These are phyloP conservation scores for Cadophora malorum DNA, from an alignment of 2,329 filamentous ascomycete species.

Conservation along the genomic window DNA sequence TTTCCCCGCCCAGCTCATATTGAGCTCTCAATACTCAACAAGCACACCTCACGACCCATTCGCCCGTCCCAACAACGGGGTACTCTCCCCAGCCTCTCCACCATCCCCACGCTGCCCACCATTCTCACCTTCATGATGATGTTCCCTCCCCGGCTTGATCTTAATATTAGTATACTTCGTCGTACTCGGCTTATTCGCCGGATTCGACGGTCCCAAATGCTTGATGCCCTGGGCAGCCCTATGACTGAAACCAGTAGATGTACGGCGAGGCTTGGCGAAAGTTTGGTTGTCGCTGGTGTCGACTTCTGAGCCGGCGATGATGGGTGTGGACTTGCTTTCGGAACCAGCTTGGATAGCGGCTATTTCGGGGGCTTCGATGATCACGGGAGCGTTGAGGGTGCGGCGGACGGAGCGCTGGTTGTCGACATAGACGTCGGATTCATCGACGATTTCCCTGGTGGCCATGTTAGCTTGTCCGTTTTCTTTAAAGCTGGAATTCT, in stretches of 20 bases:
- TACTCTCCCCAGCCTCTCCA: conserved; percentile 3
- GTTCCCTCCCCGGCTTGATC: conserved; percentile 57
- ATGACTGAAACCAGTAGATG: conserved; percentile 54
- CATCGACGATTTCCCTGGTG: conserved; percentile 91
- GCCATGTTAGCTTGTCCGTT: conserved; percentile 32
- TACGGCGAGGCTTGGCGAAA: not conserved
- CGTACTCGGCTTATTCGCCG: conserved; percentile 67
- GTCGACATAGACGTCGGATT: conserved; percentile 97
- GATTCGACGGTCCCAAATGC: conserved; percentile 70
- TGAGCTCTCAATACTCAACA: not conserved
- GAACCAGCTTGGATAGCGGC: not conserved
- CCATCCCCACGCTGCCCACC: not conserved
- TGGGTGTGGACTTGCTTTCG: not conserved
- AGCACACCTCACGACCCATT: not conserved
- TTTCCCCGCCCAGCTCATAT: too few relatives aligned
- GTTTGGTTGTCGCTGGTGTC: conserved; percentile 50
- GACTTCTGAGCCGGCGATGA: conserved; percentile 48
- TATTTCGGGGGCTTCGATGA: conserved; percentile 38
- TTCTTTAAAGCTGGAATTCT: not conserved
- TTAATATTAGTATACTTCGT: conserved; percentile 71
- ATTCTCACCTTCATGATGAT: conserved; percentile 10
- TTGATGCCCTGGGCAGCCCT: conserved; percentile 68
- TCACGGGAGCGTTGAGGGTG: conserved; percentile 59
- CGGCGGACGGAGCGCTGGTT: conserved; percentile 97
- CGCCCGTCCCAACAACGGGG: conserved; percentile 6